These are phyloP conservation scores for Phytophthora megakarya DNA, from an alignment of 352 stramenopile species.

Conservation along the genomic window DNA sequence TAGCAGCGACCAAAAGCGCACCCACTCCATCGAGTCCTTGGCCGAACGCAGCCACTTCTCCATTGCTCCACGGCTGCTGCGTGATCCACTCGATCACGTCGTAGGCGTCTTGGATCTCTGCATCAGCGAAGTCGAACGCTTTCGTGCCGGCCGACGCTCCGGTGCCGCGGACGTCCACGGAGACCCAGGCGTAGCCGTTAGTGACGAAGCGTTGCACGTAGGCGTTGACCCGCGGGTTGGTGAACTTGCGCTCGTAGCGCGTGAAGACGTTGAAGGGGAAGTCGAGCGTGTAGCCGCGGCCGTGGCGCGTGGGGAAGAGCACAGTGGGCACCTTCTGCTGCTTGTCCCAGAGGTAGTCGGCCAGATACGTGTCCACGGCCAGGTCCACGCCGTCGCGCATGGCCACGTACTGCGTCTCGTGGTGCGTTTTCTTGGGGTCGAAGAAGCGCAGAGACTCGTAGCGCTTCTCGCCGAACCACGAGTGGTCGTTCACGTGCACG, in stretches of 20 bases:
- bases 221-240: constrained; percentile 75
- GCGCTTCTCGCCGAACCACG: constrained; percentile 59
- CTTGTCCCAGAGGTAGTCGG: constrained; percentile 64
- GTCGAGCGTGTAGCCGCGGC: constrained; percentile 77
- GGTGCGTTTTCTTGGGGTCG: constrained; percentile 68
- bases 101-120: constrained; percentile 74
- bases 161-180: constrained; percentile 79
- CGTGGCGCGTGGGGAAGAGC: constrained; percentile 77
- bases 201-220: constrained; percentile 78
- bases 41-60: constrained; percentile 70
- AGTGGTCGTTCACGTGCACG: constrained; percentile 75
- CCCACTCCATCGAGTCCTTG: constrained; percentile 76
- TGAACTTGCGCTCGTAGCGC: constrained; percentile 73
- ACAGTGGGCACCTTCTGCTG: constrained; percentile 70
- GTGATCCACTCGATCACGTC: constrained; percentile 85
- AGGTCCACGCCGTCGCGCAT: constrained; percentile 75
- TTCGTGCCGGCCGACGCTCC: constrained; percentile 73
- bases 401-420: constrained; percentile 76
- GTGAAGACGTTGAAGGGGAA: constrained; percentile 82
- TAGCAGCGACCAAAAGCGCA: constrained; percentile 64
- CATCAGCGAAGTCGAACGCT: constrained; percentile 64
- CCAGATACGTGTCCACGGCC: constrained; percentile 75
- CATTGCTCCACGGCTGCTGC: constrained; percentile 80
- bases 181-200: constrained; percentile 79
- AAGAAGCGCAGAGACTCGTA: constrained; percentile 83